Base-by-base conservation (phyloP, 345 rosid genomes). In the Bruguiera sexangula region DNA sequence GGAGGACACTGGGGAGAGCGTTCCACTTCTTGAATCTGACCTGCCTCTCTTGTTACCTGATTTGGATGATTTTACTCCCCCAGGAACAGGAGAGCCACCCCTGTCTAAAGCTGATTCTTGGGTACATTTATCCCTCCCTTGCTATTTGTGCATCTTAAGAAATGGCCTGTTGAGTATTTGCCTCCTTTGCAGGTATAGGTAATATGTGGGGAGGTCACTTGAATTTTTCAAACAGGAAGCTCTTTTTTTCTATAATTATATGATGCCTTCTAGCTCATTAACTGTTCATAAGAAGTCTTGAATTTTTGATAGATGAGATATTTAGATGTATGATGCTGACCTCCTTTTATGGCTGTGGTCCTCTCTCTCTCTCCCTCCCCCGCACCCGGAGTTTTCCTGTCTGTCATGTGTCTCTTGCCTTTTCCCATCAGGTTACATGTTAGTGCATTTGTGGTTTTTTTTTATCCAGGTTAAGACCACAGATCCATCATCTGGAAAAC, bases 21-120 rank as follows among this genome's bases (percentile, higher is more conserved):
- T 86, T 80, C 93, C 97, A 6, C 81, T 91, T 67, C 78, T 51
- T 60, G 98, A 93, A 80, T 68, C 82, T 64, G 96, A 90, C 65
- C 73, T 93, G 74, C 98, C 98, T 64, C 96, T 93, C 64, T 80
- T 80, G 50, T 80, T 93, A 63, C 98, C 98, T 36, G 97, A 91
- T 70, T 80, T 93, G 74, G 91, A 91, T 73, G 96, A 93, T 81
- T 93, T 93, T 75, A 90, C 96, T 65, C 98, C 98, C 71, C 85
- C 85, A 29, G 94, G 97, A 39, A 89, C 96, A 7, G 98, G 98
- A 69, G 97, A 93, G 69, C 97, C 98, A 62, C 98, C 98, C 68
- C 71, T 94, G 22, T 72, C 97, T 24, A 93, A 93, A 78, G 96
- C 91, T 5, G 85, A 75, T 60, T 83, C 88, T 37, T 93, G 98